Conservation (phyloP, 2,329 filamentous ascomycete genomes). For the Stagonosporopsis chrysanthemi region DNA sequence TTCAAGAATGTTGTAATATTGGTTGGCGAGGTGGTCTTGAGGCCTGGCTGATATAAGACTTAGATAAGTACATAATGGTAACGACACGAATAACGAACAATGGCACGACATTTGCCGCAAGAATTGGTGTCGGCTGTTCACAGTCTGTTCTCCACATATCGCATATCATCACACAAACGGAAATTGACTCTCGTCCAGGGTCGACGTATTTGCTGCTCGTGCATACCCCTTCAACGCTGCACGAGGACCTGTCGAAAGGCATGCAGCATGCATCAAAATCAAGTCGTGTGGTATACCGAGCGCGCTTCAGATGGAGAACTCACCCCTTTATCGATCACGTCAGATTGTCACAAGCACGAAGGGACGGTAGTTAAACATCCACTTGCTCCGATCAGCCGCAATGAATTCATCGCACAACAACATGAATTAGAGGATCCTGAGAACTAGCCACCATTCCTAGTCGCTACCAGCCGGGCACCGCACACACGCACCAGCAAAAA, state of each 20-base stretch:
- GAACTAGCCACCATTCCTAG: background rate
- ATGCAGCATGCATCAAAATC: background rate
- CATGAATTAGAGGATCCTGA: background rate
- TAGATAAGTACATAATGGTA: constrained; percentile 1
- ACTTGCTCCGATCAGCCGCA: background rate
- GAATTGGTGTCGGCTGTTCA: background rate
- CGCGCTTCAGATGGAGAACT: background rate
- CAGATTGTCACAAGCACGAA: background rate
- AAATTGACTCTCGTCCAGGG: background rate
- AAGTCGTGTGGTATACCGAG: background rate
- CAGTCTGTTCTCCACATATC: background rate
- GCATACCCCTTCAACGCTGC: background rate
- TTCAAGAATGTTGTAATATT: constrained; percentile 94
- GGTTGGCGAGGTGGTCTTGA: constrained; percentile 81
- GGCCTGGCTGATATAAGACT: constrained; percentile 32
- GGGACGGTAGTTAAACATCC: background rate
- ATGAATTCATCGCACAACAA: background rate
- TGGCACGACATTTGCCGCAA: background rate
- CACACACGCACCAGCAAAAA: background rate
- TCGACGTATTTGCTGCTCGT: background rate
- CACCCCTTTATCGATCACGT: background rate
- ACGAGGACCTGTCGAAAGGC: background rate
- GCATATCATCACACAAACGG: background rate
- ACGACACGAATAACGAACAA: background rate
- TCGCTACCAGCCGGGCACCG: background rate